These are phyloP conservation scores for Apium graveolens DNA, from an alignment of 129 eudicot species.

Conservation along the genomic window DNA sequence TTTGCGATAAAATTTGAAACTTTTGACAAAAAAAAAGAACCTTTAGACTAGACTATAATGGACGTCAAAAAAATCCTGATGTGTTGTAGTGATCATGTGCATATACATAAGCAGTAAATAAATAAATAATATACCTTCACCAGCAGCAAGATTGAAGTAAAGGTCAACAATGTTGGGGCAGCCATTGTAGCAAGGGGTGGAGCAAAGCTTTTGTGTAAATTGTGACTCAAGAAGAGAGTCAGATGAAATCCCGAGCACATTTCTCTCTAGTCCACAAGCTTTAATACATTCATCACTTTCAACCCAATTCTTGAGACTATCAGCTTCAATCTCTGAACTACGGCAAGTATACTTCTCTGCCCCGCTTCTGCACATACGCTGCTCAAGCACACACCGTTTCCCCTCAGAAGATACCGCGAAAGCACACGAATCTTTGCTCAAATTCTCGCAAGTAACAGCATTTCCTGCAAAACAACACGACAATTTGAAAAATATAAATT, in stretches of 20 bases:
- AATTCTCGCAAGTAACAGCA: conserved; percentile 59
- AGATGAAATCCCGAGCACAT: conserved; percentile 67
- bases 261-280: conserved; percentile 65
- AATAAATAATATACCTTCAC: conserved; percentile 17
- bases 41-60: too few relatives aligned
- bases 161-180: conserved; percentile 92
- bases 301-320: conserved; percentile 44
- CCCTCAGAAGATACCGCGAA: conserved; percentile 73
- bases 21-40: too few relatives aligned
- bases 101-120: too few relatives aligned
- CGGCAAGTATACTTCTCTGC: conserved; percentile 46
- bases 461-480: conserved; percentile 23
- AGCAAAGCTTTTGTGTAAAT: conserved; percentile 67
- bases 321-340: conserved; percentile 67
- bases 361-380: conserved; percentile 47
- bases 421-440: conserved; percentile 66
- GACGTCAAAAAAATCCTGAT: too few relatives aligned
- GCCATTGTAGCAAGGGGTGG: conserved; percentile 52
- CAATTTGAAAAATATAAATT: too few relatives aligned
- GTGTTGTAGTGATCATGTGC: too few relatives aligned
- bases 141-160: conserved; percentile 81
- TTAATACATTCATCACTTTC: conserved; percentile 58
- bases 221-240: conserved; percentile 59
- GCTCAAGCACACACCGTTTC: conserved; percentile 85
- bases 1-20: too few relatives aligned